A percentile compares a stretch with the other conserved stretches of the same genome.
Conservation (phyloP, 2,329 filamentous ascomycete genomes). For the Apiospora kogelbergensis region DNA sequence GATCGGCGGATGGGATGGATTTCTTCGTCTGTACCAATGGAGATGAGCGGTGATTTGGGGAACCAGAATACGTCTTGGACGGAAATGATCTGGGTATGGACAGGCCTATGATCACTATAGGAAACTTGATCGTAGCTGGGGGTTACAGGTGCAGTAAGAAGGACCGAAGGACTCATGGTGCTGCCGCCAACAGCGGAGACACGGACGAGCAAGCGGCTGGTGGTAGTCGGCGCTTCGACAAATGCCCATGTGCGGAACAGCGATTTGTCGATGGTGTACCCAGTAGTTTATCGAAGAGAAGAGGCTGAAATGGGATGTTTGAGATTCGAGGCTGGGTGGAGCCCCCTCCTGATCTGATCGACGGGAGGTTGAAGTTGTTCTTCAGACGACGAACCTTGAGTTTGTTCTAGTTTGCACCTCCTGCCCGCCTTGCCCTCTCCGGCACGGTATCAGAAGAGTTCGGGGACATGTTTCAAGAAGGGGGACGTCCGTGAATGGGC, state of each 20-base stretch:
- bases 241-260: not conserved
- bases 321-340: constrained; percentile 2
- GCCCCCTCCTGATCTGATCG: constrained; percentile 1
- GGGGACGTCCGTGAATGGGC: not conserved
- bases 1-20: not conserved
- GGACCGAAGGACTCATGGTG: not conserved
- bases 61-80: not conserved
- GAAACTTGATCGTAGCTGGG: not conserved
- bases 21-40: not conserved
- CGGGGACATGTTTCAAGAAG: constrained; percentile 1
- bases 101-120: not conserved
- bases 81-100: not conserved
- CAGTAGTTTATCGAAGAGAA: not conserved
- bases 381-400: constrained; percentile 7
- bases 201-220: not conserved
- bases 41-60: not conserved
- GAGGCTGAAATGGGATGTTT: constrained; percentile 3
- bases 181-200: not conserved
- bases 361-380: constrained; percentile 1
- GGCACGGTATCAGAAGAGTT: constrained; percentile 2
- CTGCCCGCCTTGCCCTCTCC: not conserved
- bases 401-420: not conserved
- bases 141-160: not conserved
- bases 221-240: not conserved
- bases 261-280: not conserved